Conservation (phyloP, 1,139 yeast species). For the Debaryomyces robertsiae region DNA sequence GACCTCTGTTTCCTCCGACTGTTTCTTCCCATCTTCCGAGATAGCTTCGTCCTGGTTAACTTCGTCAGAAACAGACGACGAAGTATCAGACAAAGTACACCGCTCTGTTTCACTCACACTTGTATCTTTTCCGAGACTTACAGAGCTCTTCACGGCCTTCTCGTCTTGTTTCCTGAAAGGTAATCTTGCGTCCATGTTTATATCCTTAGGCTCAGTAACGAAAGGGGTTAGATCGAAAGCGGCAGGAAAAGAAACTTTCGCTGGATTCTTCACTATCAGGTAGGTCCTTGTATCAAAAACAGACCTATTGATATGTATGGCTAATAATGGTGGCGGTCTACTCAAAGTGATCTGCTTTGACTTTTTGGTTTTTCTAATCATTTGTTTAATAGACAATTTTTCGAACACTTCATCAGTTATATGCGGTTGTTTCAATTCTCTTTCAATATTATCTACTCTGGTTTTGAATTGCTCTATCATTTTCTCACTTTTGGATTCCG, state of each 20-base stretch:
- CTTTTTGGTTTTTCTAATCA: constrained; percentile 75
- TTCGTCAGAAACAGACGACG: constrained; percentile 7
- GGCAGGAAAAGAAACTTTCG: constrained; percentile 76
- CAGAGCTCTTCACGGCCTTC: constrained; percentile 15
- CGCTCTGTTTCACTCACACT: constrained; percentile 9
- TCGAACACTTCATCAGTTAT: constrained; percentile 82
- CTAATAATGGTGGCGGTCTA: constrained; percentile 81
- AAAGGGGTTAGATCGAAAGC: constrained; percentile 66
- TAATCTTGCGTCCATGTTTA: constrained; percentile 77
- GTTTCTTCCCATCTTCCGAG: constrained; percentile 6
- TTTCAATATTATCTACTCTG: constrained; percentile 58
- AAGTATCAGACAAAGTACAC: neutral
- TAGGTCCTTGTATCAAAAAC: constrained; percentile 89
- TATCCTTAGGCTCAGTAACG: constrained; percentile 69
- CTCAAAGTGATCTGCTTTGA: constrained; percentile 80
- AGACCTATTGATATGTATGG: constrained; percentile 87
- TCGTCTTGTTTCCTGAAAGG: constrained; percentile 63
- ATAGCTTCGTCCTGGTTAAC: constrained; percentile 13
- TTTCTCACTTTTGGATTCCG: constrained; percentile 36
- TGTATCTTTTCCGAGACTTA: constrained; percentile 15
- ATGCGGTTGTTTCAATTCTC: constrained; percentile 62
- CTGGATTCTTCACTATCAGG: constrained; percentile 78
- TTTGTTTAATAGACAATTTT: constrained; percentile 70
- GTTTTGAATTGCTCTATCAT: constrained; percentile 46
- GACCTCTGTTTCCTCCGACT: neutral